Percentiles rank a stretch among this genome's conserved stretches.
Conservation (phyloP, 129 eudicot genomes). For the Pseudognaphalium luteoalbum region DNA sequence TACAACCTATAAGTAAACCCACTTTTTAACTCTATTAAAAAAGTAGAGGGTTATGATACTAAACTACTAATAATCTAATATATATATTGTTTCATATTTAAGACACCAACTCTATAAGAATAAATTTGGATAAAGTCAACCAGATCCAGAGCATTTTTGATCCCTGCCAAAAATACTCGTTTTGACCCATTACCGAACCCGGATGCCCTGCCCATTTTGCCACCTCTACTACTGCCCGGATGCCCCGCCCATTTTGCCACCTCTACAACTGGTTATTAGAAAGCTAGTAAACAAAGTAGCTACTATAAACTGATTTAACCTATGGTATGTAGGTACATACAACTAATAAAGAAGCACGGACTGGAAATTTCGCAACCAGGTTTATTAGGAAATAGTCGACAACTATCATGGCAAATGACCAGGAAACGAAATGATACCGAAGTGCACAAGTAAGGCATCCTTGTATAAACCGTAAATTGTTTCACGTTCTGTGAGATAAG, state of each 20-base stretch:
- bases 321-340: constrained; percentile 52
- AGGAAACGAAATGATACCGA: constrained; percentile 54
- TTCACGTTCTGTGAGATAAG: not conserved
- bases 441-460: constrained; percentile 66
- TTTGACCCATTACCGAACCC: not conserved
- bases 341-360: constrained; percentile 61
- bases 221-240: too few relatives aligned
- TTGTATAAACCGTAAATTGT: not conserved
- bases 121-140: not conserved
- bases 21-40: not conserved
- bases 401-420: constrained; percentile 80
- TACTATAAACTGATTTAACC: not conserved
- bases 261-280: not conserved
- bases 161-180: not conserved
- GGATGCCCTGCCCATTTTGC: not conserved
- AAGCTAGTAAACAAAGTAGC: not conserved
- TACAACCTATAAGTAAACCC: not conserved
- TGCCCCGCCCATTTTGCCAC: not conserved
- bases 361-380: constrained; percentile 91
- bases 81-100: not conserved
- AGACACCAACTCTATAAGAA: not conserved
- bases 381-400: constrained; percentile 56
- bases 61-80: not conserved
- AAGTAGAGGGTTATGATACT: not conserved
- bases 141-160: not conserved